These are phyloP conservation scores for Ganoderma sinense DNA, from an alignment of 1,284 basidiomycete species.

Conservation along the genomic window DNA sequence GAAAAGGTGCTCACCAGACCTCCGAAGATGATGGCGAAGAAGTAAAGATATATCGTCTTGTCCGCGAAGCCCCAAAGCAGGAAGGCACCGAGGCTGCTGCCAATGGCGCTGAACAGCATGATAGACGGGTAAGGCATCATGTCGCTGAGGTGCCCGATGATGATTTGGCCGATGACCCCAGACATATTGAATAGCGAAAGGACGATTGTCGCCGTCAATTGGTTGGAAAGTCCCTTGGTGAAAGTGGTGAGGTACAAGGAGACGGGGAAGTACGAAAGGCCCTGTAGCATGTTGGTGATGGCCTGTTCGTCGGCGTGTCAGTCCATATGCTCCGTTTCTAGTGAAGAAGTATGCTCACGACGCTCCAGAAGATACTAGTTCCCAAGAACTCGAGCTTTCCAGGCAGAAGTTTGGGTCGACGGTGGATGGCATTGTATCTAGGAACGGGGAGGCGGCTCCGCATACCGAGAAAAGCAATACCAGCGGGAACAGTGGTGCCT, in stretches of 20 bases:
- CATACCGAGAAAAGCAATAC: conserved; percentile 33
- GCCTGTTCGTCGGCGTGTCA: conserved; percentile 14
- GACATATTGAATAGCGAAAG: conserved; percentile 38
- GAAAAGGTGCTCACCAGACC: conserved; percentile 28
- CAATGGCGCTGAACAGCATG: conserved; percentile 32
- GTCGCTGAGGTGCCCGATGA: conserved; percentile 36
- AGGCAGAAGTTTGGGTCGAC: conserved; percentile 33
- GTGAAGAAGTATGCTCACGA: conserved; percentile 24
- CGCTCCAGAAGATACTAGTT: conserved; percentile 33
- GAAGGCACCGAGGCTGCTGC: conserved; percentile 36
- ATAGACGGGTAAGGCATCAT: conserved; percentile 34
- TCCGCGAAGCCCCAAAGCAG: conserved; percentile 38
- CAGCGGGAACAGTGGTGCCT: conserved; percentile 25
- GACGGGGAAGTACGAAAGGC: conserved; percentile 39
- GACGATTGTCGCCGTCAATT: conserved; percentile 34
- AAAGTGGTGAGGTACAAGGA: conserved; percentile 38
- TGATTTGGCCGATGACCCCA: conserved; percentile 34
- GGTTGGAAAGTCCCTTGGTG: conserved; percentile 33
- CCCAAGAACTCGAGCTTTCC: conserved; percentile 35
- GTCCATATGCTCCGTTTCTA: background rate
- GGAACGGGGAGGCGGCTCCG: conserved; percentile 34
- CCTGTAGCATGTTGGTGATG: conserved; percentile 33
- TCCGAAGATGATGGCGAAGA: conserved; percentile 39
- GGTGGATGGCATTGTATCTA: conserved; percentile 26
- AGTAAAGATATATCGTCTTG: conserved; percentile 33